Percentiles rank a stretch among this genome's conserved stretches.
Evolutionary conservation across 495 filamentous ascomycete species (phyloP).

Genomic region (Daldinia childiae): DNA sequence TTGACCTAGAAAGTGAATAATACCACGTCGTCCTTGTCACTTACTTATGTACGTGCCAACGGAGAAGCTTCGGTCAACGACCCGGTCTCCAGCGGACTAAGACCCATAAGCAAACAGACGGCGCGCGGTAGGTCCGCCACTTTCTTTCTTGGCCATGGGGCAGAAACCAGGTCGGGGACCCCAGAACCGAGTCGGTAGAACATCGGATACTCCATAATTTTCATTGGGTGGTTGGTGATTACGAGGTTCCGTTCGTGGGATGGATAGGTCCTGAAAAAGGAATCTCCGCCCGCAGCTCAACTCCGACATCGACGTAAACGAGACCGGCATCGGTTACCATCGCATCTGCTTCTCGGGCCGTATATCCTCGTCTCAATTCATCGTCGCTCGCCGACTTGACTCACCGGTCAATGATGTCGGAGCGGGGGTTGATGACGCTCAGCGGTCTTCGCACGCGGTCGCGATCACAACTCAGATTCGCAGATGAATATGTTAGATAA

Average conservation of each 20-base stretch:
- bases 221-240: background rate
- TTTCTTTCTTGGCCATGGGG: conserved; percentile 4
- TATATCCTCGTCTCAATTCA: conserved; percentile 5
- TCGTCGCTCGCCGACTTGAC: background rate
- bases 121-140: background rate
- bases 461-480: background rate
- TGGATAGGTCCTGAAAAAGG: conserved; percentile 17
- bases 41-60: conserved; percentile 9
- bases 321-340: conserved; percentile 21
- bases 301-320: background rate
- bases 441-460: background rate
- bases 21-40: background rate
- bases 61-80: conserved; percentile 9
- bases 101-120: background rate
- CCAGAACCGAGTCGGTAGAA: conserved; percentile 29
- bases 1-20: background rate
- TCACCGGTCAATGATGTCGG: background rate
- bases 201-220: conserved; percentile 23
- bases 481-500: background rate
- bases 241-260: conserved; percentile 1
- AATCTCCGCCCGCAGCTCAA: conserved; percentile 35
- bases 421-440: background rate
- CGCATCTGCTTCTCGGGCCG: conserved; percentile 19
- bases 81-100: background rate
- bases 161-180: conserved; percentile 16